Percentiles rank a stretch among this genome's conserved stretches.
These are phyloP conservation scores for Xerocomus cyaneibrunnescens DNA, from an alignment of 1,284 basidiomycete genomes.

Conservation along the genomic window DNA sequence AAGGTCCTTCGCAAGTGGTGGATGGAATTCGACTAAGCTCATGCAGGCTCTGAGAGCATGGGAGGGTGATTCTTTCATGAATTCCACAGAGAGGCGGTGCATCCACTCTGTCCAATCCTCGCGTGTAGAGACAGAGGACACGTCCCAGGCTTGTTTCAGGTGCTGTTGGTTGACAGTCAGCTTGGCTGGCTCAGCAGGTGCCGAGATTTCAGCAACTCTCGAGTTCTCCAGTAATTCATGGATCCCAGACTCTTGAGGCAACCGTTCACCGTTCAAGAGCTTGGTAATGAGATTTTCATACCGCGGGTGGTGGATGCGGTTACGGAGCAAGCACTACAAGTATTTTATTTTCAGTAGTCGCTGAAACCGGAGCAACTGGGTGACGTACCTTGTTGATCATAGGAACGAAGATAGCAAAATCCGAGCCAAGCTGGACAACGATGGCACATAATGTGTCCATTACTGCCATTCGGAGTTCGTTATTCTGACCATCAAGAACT, in stretches of 20 bases:
- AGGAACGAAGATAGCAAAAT: slow-evolving; percentile 97
- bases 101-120: slow-evolving; percentile 99
- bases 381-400: slow-evolving; percentile 87
- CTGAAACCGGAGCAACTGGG: slow-evolving; percentile 3
- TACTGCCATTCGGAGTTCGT: slow-evolving; percentile 84
- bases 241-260: slow-evolving; percentile 74
- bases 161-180: slow-evolving; percentile 97
- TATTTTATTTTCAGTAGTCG: slow-evolving; percentile 5
- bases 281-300: slow-evolving; percentile 91
- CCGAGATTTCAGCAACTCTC: slow-evolving; percentile 68
- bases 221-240: slow-evolving; percentile 63
- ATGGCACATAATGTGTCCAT: slow-evolving; percentile 95
- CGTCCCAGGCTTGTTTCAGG: slow-evolving; percentile 97
- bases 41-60: slow-evolving; percentile 96
- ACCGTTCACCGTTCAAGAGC: slow-evolving; percentile 87
- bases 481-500: slow-evolving; percentile 76
- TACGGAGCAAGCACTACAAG: slow-evolving; percentile 69
- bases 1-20: slow-evolving; percentile 89
- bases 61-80: slow-evolving; percentile 98
- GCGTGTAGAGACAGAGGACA: slow-evolving; percentile 72
- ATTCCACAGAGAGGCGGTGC: slow-evolving; percentile 89
- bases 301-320: slow-evolving; percentile 79
- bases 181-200: slow-evolving; percentile 81
- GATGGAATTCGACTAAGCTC: slow-evolving; percentile 90
- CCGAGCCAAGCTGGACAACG: slow-evolving; percentile 90